phyloP scores from a whole-genome alignment of 2,329 filamentous ascomycete genomes.

The Ophiostoma himal-ulmi region DNA sequence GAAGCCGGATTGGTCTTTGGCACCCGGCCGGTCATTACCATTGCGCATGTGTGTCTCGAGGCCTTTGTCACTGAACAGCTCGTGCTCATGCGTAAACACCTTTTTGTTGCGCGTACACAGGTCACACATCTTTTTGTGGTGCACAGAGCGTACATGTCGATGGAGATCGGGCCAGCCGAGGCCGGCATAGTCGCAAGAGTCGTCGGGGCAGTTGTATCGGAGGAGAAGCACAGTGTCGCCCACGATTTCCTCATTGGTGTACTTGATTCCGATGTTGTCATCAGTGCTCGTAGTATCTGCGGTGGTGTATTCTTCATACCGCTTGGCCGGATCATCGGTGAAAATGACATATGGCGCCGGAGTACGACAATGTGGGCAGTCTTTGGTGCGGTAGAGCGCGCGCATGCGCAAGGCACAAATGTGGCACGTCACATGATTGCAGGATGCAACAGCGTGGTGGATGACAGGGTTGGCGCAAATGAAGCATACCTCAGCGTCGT shows the following conservation, averaged over 20 bases:
- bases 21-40: slow-evolving; percentile 85
- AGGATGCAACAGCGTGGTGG: slow-evolving; percentile 83
- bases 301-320: slow-evolving; percentile 71
- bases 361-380: slow-evolving; percentile 89
- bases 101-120: slow-evolving; percentile 91
- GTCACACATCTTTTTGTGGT: slow-evolving; percentile 87
- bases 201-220: slow-evolving; percentile 90
- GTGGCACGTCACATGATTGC: slow-evolving; percentile 94
- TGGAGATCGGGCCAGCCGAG: slow-evolving; percentile 54
- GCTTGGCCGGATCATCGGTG: slow-evolving; percentile 75
- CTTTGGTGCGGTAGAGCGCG: slow-evolving; percentile 91
- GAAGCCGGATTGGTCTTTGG: slow-evolving; percentile 89
- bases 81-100: slow-evolving; percentile 96
- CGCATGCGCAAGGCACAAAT: slow-evolving; percentile 88
- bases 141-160: slow-evolving; percentile 73
- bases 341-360: slow-evolving; percentile 81
- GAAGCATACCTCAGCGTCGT: slow-evolving; percentile 82
- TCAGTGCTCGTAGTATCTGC: slow-evolving; percentile 72
- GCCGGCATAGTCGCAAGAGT: slow-evolving; percentile 73
- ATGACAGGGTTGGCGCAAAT: slow-evolving; percentile 90
- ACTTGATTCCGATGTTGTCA: slow-evolving; percentile 83
- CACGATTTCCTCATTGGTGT: slow-evolving; percentile 81
- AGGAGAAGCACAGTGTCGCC: slow-evolving; percentile 84
- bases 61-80: slow-evolving; percentile 76
- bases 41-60: slow-evolving; percentile 81